These are phyloP conservation scores for Hippophae tibetana DNA, from an alignment of 306 rosid species.

Conservation along the genomic window DNA sequence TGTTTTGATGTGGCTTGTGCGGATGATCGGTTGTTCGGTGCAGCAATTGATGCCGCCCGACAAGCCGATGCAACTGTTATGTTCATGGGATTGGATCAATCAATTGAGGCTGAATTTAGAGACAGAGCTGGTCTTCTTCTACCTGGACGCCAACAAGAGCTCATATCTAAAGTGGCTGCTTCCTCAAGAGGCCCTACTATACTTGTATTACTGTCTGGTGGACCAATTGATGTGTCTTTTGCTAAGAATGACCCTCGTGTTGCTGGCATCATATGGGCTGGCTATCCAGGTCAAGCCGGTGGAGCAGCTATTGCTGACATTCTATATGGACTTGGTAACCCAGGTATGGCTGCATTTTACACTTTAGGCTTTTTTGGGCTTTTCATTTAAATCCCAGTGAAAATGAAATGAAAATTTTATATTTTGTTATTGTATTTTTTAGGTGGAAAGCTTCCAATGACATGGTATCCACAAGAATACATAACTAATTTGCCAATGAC, in stretches of 20 bases:
- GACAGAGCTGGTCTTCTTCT: slow-evolving; percentile 52
- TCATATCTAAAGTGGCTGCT: slow-evolving; percentile 55
- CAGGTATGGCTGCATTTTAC: slow-evolving; percentile 31
- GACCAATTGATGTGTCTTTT: slow-evolving; percentile 64
- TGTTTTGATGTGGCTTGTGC: slow-evolving; percentile 51
- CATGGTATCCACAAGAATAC: too few species aligned
- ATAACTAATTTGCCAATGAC: too few species aligned
- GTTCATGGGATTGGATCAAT: slow-evolving; percentile 81
- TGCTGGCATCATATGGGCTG: slow-evolving; percentile 62
- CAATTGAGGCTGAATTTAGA: slow-evolving; percentile 64
- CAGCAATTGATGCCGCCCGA: slow-evolving; percentile 52
- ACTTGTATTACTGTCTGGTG: slow-evolving; percentile 80
- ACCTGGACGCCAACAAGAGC: slow-evolving; percentile 78
- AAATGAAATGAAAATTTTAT: too few species aligned
- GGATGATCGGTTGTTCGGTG: slow-evolving; percentile 31
- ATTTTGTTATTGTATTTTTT: too few species aligned
- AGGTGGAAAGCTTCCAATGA: too few species aligned
- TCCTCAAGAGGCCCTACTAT: slow-evolving; percentile 68
- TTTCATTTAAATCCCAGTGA: too few species aligned
- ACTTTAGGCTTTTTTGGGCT: too few species aligned
- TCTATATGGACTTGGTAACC: slow-evolving; percentile 49
- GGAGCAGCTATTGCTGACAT: slow-evolving; percentile 80
- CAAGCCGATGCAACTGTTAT: slow-evolving; percentile 59
- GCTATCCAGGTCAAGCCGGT: slow-evolving; percentile 90
- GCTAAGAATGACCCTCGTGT: slow-evolving; percentile 49